Conservation (phyloP, 2,329 filamentous ascomycete species). For the Chaetothyriales sp. region DNA sequence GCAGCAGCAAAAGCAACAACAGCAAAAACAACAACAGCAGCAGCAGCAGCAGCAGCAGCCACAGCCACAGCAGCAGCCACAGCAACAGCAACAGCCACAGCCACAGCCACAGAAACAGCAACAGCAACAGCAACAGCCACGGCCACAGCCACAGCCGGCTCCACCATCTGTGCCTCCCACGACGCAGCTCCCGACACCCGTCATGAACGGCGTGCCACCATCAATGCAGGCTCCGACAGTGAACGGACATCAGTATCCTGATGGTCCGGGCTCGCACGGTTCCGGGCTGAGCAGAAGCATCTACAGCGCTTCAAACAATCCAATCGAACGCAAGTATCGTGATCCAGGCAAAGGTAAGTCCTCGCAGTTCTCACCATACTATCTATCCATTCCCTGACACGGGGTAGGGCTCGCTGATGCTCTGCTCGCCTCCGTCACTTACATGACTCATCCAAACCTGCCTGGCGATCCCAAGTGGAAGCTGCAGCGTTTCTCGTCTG, state of each 20-base stretch:
- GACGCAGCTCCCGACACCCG: constrained; percentile 7
- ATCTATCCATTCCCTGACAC: constrained; percentile 22
- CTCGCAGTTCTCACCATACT: constrained; percentile 11
- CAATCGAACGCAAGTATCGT: constrained; percentile 31
- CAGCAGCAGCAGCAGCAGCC: neutral
- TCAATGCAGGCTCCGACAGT: neutral
- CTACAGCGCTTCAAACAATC: constrained; percentile 19
- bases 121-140: neutral
- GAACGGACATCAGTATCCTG: neutral
- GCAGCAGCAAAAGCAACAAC: neutral
- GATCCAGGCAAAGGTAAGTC: constrained; percentile 36
- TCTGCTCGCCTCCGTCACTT: constrained; percentile 51
- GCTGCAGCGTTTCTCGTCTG: constrained; percentile 51
- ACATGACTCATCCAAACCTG: constrained; percentile 56
- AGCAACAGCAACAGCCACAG: neutral
- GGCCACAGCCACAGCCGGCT: neutral
- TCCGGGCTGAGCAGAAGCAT: neutral
- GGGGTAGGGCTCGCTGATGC: constrained; percentile 37
- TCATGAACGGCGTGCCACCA: constrained; percentile 17
- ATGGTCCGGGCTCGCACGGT: constrained; percentile 3
- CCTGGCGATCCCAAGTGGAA: constrained; percentile 48
- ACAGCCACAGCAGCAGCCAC: neutral
- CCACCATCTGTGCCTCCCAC: neutral
- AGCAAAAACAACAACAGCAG: neutral
- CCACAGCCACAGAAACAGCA: neutral